Conservation (phyloP, 176 grass and related monocot genomes). For the Secale cereale region DNA sequence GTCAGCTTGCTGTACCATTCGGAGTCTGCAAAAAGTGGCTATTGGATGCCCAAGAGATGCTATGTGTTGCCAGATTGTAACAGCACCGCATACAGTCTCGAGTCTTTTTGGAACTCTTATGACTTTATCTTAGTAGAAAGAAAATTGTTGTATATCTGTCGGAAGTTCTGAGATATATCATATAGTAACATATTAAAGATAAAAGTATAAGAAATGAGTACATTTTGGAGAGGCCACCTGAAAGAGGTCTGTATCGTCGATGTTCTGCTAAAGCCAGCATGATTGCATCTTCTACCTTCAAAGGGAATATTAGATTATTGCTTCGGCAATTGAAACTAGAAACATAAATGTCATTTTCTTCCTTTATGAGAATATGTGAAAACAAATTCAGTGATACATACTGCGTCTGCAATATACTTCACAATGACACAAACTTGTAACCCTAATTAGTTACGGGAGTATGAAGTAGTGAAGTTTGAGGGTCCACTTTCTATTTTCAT, state of each 20-base stretch:
- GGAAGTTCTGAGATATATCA: slow-evolving; percentile 4
- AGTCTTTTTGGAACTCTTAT: not conserved
- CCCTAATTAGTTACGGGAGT: not conserved
- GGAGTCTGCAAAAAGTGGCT: not conserved
- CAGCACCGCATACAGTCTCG: not conserved
- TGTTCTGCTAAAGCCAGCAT: slow-evolving; percentile 81
- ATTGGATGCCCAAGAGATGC: slow-evolving; percentile 4
- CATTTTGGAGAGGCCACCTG: slow-evolving; percentile 64
- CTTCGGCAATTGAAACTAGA: slow-evolving; percentile 12
- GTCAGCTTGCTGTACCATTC: not conserved
- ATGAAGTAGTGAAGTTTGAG: not conserved
- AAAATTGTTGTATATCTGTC: not conserved
- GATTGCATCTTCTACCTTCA: slow-evolving; percentile 95
- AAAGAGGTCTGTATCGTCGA: slow-evolving; percentile 66
- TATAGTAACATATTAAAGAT: slow-evolving; percentile 36
- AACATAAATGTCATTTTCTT: slow-evolving; percentile 3
- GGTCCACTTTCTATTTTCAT: not conserved
- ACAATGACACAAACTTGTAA: slow-evolving; percentile 15
- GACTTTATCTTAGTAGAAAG: not conserved
- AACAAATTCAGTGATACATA: not conserved
- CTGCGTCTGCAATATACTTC: slow-evolving; percentile 22
- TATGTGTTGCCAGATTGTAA: not conserved
- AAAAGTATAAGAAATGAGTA: slow-evolving; percentile 63
- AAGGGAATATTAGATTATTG: slow-evolving; percentile 25
- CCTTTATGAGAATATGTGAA: slow-evolving; percentile 21